Conservation (phyloP, 2,329 filamentous ascomycete genomes). For the Diaporthe sp. region DNA sequence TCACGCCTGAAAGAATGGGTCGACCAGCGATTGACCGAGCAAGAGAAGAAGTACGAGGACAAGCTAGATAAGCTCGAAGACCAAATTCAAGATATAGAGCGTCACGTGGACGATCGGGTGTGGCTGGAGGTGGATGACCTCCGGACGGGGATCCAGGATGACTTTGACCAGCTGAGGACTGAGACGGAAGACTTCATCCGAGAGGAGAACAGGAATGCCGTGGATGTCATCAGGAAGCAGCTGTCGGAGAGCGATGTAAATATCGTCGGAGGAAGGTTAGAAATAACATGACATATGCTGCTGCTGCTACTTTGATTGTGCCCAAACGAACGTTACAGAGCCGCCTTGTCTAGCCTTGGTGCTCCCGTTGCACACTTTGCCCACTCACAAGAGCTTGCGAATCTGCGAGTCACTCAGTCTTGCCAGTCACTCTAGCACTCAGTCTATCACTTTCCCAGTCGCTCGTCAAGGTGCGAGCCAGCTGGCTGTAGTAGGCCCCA, state of each 20-base stretch:
- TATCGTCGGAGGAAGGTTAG: slow-evolving; percentile 13
- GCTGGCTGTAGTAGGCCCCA: neutral
- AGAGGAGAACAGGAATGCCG: slow-evolving; percentile 6
- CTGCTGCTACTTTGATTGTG: neutral
- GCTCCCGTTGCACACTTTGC: no score
- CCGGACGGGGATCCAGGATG: slow-evolving; percentile 16
- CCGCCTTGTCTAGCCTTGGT: neutral
- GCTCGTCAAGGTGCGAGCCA: neutral
- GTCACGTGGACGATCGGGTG: slow-evolving; percentile 12
- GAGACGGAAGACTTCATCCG: slow-evolving; percentile 6
- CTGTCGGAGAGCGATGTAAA: slow-evolving; percentile 24
- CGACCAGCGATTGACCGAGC: slow-evolving; percentile 5
- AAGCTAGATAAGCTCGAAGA: slow-evolving; percentile 22
- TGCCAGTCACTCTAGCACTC: neutral
- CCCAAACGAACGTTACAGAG: neutral
- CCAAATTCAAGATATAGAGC: slow-evolving; percentile 3
- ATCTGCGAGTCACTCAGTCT: neutral
- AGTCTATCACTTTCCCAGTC: neutral
- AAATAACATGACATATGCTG: slow-evolving; percentile 24
- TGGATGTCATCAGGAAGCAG: slow-evolving; percentile 18
- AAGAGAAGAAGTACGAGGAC: slow-evolving; percentile 18
- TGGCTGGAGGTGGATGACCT: slow-evolving; percentile 31
- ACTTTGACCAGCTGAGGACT: slow-evolving; percentile 16
- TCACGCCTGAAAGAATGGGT: slow-evolving; percentile 19
- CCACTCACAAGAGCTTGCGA: no score